Evolutionary conservation across 2,329 filamentous ascomycete genomes (phyloP).

Genomic region (Alternaria dauci): DNA sequence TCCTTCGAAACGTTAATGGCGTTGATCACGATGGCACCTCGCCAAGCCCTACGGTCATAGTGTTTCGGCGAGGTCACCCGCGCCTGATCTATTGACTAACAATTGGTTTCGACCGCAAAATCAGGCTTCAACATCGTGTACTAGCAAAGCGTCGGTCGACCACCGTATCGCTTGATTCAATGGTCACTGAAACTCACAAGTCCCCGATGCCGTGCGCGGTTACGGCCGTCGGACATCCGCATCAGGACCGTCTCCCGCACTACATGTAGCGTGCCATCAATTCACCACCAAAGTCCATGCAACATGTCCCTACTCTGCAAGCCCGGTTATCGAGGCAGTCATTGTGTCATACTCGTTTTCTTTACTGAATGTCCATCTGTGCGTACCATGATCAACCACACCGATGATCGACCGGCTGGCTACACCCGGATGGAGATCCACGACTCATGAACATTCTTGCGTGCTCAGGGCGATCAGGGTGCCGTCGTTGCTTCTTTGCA

Average conservation of each 20-base stretch:
- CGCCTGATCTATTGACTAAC: conserved; percentile 5
- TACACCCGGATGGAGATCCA: conserved; percentile 17
- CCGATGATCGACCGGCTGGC: conserved; percentile 16
- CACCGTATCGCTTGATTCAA: conserved; percentile 10
- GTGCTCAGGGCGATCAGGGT: conserved; percentile 10
- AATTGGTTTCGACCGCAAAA: conserved; percentile 28
- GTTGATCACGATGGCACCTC: conserved; percentile 25
- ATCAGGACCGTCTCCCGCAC: conserved; percentile 20
- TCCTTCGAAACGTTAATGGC: conserved; percentile 31
- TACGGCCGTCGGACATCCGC: conserved; percentile 27
- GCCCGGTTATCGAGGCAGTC: conserved; percentile 1
- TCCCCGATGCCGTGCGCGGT: conserved; percentile 16
- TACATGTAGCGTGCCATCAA: conserved; percentile 11
- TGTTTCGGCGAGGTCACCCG: conserved; percentile 18
- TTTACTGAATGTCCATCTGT: conserved; percentile 2
- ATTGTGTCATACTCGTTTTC: conserved; percentile 2
- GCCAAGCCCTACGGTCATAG: conserved; percentile 28
- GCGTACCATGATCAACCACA: conserved; percentile 7
- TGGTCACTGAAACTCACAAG: conserved; percentile 12
- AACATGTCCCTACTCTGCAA: not conserved
- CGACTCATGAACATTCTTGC: conserved; percentile 8
- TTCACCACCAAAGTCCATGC: not conserved
- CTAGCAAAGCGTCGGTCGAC: conserved; percentile 16
- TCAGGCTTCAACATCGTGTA: conserved; percentile 15
- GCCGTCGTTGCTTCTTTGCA: conserved; percentile 7